Evolutionary conservation across 106 monocot species (phyloP).

Genomic region (Iris macrosiphon): DNA sequence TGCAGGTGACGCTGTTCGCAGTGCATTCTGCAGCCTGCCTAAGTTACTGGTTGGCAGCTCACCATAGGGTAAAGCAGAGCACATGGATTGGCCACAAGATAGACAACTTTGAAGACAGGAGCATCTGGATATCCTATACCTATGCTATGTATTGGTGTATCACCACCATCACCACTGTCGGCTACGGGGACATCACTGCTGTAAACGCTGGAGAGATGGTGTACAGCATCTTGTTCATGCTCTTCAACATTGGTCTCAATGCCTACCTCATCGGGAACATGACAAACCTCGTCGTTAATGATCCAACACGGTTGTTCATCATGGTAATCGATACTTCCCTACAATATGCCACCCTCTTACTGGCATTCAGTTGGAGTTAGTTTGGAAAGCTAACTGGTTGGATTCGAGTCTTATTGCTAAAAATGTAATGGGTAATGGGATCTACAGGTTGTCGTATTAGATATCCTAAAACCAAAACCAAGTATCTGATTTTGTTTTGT

Average conservation of each 20-base stretch:
- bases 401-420: too few species aligned
- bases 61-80: background rate
- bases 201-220: slow-evolving; percentile 26
- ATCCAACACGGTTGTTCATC: slow-evolving; percentile 12
- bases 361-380: too few species aligned
- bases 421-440: too few species aligned
- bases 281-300: slow-evolving; percentile 40
- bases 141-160: slow-evolving; percentile 36
- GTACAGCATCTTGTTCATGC: slow-evolving; percentile 34
- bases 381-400: too few species aligned
- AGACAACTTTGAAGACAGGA: slow-evolving; percentile 11
- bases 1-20: slow-evolving; percentile 44
- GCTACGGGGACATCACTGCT: slow-evolving; percentile 38
- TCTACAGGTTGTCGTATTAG: too few species aligned
- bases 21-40: slow-evolving; percentile 36
- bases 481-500: too few species aligned
- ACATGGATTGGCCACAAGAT: slow-evolving; percentile 27
- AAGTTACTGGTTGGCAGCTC: slow-evolving; percentile 25
- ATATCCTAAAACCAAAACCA: too few species aligned
- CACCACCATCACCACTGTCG: slow-evolving; percentile 33
- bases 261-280: slow-evolving; percentile 42
- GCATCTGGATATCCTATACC: slow-evolving; percentile 26
- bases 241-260: slow-evolving; percentile 41
- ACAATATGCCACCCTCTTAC: too few species aligned
- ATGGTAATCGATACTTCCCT: slow-evolving; percentile 11